Conservation (phyloP, 306 rosid genomes). For the Lathyrus tuberosus region DNA sequence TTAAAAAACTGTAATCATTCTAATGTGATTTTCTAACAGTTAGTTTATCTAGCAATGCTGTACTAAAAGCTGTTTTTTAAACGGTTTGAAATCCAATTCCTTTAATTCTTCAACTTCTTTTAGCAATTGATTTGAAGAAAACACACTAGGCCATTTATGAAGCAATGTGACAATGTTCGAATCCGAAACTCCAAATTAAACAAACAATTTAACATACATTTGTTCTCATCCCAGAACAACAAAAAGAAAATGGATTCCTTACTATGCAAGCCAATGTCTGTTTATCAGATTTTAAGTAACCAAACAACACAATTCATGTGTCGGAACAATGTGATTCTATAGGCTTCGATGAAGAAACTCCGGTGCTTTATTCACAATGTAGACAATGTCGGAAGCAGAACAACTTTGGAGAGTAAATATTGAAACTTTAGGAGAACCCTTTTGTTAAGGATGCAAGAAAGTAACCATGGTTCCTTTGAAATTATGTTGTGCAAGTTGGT, state of each 20-base stretch:
- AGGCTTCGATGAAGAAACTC: slow-evolving; percentile 11
- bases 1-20: slow-evolving; percentile 32
- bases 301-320: slow-evolving; percentile 12
- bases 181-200: slow-evolving; percentile 27
- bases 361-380: slow-evolving; percentile 13
- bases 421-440: slow-evolving; percentile 33
- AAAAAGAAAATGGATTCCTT: neutral
- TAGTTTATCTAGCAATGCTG: slow-evolving; percentile 38
- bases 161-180: slow-evolving; percentile 28
- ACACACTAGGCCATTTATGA: slow-evolving; percentile 7
- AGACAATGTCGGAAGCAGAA: slow-evolving; percentile 13
- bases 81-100: slow-evolving; percentile 50
- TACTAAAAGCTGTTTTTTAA: slow-evolving; percentile 35
- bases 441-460: neutral
- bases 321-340: slow-evolving; percentile 29
- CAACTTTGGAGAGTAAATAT: slow-evolving; percentile 36
- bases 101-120: slow-evolving; percentile 39
- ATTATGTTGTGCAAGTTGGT: slow-evolving; percentile 3
- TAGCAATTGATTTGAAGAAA: slow-evolving; percentile 1
- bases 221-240: neutral
- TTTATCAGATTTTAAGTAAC: slow-evolving; percentile 19
- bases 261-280: neutral
- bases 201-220: slow-evolving; percentile 24
- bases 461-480: slow-evolving; percentile 17
- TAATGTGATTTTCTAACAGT: slow-evolving; percentile 43